These are phyloP conservation scores for Oehlia diaphana DNA, from an alignment of 192 early-diverging fungal species.

Conservation along the genomic window DNA sequence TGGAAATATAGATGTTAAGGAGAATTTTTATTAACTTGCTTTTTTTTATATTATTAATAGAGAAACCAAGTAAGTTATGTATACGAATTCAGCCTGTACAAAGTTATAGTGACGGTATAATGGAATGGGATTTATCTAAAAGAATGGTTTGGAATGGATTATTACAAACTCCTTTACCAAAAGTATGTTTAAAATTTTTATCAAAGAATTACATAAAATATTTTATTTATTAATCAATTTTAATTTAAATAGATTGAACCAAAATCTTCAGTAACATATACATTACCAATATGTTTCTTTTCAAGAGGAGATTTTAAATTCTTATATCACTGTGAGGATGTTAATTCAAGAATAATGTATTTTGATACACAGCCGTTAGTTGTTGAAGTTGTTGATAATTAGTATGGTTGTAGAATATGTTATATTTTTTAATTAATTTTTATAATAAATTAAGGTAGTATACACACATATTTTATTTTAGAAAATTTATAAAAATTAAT, in stretches of 20 bases:
- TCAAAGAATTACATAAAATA: neutral
- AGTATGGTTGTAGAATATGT: neutral
- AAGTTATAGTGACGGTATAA: constrained; percentile 51
- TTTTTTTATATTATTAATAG: constrained; percentile 1
- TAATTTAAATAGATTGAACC: constrained; percentile 45
- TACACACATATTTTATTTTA: no score
- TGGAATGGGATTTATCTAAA: constrained; percentile 53
- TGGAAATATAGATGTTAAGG: neutral
- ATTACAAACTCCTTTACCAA: constrained; percentile 49
- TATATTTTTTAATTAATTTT: neutral
- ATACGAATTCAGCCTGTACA: constrained; percentile 59
- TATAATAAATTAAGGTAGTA: no score
- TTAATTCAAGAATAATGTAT: constrained; percentile 47
- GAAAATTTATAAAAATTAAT: no score
- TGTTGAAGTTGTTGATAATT: constrained; percentile 39
- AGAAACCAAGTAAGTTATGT: constrained; percentile 41
- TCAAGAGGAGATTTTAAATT: constrained; percentile 57
- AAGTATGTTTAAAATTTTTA: constrained; percentile 38
- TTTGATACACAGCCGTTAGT: constrained; percentile 55
- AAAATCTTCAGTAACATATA: constrained; percentile 46
- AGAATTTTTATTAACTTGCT: neutral
- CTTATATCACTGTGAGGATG: constrained; percentile 58
- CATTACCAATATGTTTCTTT: constrained; percentile 54
- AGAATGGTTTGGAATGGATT: constrained; percentile 56
- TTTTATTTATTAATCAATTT: neutral